Percentiles rank a stretch among this genome's conserved stretches.
Conservation (phyloP, 2,329 filamentous ascomycete genomes). For the Talaromyces rugulosus region DNA sequence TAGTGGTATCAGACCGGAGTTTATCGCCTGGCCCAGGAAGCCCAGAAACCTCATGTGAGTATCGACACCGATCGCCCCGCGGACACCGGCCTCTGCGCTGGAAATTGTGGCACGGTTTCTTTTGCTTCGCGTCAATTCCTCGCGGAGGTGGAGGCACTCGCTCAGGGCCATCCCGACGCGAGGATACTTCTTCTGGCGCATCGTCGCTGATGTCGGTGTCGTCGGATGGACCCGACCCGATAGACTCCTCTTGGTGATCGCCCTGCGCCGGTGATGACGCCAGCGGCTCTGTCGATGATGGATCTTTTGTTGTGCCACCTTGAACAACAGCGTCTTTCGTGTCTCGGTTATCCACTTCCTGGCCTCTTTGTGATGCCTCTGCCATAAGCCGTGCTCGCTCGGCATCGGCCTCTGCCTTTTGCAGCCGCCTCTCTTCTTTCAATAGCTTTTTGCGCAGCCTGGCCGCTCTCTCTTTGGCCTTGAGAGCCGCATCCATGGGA, state of each 20-base stretch:
- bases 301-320: neutral
- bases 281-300: neutral
- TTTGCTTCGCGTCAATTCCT: constrained; percentile 24
- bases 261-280: neutral
- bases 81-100: constrained; percentile 38
- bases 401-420: constrained; percentile 42
- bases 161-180: constrained; percentile 37
- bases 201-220: constrained; percentile 17
- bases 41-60: constrained; percentile 35
- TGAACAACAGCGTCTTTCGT: neutral
- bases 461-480: constrained; percentile 38
- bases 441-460: constrained; percentile 49
- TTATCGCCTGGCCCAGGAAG: constrained; percentile 18
- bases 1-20: constrained; percentile 16
- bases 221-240: constrained; percentile 32
- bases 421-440: constrained; percentile 58
- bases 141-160: constrained; percentile 36
- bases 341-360: neutral
- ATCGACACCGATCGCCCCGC: constrained; percentile 40
- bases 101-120: constrained; percentile 37
- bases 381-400: constrained; percentile 33
- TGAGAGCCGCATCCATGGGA: constrained; percentile 29
- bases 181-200: constrained; percentile 39
- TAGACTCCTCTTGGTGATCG: constrained; percentile 35
- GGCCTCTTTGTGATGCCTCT: constrained; percentile 23